These are phyloP conservation scores for Furcasterigmium furcatum DNA, from an alignment of 2,329 filamentous ascomycete genomes.

Conservation along the genomic window DNA sequence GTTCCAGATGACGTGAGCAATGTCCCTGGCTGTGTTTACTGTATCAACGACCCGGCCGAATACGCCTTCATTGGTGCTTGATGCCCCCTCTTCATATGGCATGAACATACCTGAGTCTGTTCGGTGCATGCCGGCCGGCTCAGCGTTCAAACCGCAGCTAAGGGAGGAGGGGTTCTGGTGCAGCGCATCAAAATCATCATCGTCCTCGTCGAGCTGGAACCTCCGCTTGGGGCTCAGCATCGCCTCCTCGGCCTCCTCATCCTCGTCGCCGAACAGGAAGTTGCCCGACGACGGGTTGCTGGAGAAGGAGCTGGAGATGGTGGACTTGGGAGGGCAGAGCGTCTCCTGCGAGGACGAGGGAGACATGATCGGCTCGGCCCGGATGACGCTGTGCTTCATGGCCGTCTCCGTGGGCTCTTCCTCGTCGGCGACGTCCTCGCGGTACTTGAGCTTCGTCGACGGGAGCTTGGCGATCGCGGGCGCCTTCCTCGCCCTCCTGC, in stretches of 20 bases:
- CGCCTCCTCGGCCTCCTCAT: constrained; percentile 54
- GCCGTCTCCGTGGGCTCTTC: constrained; percentile 61
- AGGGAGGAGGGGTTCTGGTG: constrained; percentile 47
- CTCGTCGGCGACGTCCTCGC: constrained; percentile 70
- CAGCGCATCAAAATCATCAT: constrained; percentile 25
- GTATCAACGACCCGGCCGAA: constrained; percentile 81
- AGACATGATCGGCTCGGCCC: constrained; percentile 52
- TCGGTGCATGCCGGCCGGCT: constrained; percentile 64
- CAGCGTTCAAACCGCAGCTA: constrained; percentile 44
- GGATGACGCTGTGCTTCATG: constrained; percentile 55
- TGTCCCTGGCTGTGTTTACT: constrained; percentile 68
- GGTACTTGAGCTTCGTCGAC: constrained; percentile 82
- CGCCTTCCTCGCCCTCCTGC: constrained; percentile 32
- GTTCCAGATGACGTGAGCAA: constrained; percentile 70
- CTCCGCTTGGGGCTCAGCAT: constrained; percentile 12
- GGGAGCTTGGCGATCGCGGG: constrained; percentile 76
- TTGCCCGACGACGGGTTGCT: constrained; percentile 56
- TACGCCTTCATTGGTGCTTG: constrained; percentile 57
- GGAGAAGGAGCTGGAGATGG: no score
- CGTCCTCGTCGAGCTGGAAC: constrained; percentile 14
- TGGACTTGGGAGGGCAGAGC: constrained; percentile 65
- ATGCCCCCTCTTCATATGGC: constrained; percentile 76
- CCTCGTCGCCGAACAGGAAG: constrained; percentile 58
- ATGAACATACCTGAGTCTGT: constrained; percentile 89
- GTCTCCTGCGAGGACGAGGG: constrained; percentile 84